Percentiles rank a stretch among this genome's conserved stretches.
Conservation (phyloP, 352 stramenopile genomes). For the Aphanomyces cochlioides region DNA sequence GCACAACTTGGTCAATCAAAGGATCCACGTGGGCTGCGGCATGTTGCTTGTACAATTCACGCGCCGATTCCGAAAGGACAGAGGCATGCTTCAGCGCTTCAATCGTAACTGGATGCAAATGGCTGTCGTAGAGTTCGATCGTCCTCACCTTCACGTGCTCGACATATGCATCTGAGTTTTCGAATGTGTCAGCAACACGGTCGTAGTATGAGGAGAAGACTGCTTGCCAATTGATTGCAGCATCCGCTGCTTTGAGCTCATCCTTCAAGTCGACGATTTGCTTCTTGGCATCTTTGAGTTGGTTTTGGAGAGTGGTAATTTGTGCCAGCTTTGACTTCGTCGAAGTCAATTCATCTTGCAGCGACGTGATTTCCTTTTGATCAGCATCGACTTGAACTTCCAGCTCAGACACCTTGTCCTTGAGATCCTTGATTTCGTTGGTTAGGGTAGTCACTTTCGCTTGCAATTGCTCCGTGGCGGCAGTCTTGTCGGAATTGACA, state of each 20-base stretch:
- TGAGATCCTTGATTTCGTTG: slow-evolving; percentile 17
- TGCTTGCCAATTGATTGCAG: slow-evolving; percentile 6
- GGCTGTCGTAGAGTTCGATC: slow-evolving; percentile 23
- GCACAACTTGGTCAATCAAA: slow-evolving; percentile 14
- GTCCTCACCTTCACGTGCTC: not conserved
- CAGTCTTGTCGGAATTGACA: not conserved
- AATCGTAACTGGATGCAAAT: slow-evolving; percentile 11
- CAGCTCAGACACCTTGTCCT: slow-evolving; percentile 24
- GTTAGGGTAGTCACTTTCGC: slow-evolving; percentile 7
- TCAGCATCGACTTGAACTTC: slow-evolving; percentile 8
- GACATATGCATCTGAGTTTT: slow-evolving; percentile 24
- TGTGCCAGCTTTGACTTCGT: slow-evolving; percentile 12
- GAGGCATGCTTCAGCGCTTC: slow-evolving; percentile 19
- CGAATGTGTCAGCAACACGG: slow-evolving; percentile 3
- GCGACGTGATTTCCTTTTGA: slow-evolving; percentile 5
- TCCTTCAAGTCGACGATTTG: slow-evolving; percentile 12
- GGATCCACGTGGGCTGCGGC: slow-evolving; percentile 21
- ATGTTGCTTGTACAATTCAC: slow-evolving; percentile 23
- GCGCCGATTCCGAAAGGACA: not conserved
- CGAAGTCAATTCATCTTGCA: slow-evolving; percentile 10
- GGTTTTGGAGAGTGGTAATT: slow-evolving; percentile 7
- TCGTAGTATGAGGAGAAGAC: slow-evolving; percentile 27
- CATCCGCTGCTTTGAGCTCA: slow-evolving; percentile 6
- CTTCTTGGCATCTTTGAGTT: slow-evolving; percentile 20
- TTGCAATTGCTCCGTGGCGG: slow-evolving; percentile 7